Base-by-base conservation (phyloP, 345 rosid genomes). In the Sisymbrium irio region DNA sequence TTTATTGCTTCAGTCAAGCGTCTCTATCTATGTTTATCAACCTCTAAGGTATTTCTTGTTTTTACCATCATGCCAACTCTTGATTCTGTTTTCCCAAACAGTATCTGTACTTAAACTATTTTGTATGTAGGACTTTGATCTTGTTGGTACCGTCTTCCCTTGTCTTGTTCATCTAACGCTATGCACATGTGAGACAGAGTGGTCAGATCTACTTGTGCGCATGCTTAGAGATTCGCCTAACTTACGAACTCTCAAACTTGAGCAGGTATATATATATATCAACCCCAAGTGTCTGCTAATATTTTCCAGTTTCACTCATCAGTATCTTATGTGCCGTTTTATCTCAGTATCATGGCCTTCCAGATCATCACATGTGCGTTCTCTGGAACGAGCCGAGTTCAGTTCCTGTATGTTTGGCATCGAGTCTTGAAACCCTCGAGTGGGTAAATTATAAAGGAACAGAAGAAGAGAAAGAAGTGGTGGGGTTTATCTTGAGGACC, bases 171-270 rank as follows among this genome's bases (percentile, higher is more conserved):
- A 4, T 42, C 17, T 69, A 18, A 44, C 7, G 14, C 7, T 69
- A 8, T 56, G 56, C 19, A 56, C 45, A 32, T 57, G 65, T 10
- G 45, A 53, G 9, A 9, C 15, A 30, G 27, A 27, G 19, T 62
- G 76, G 55, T 72, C 40, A 62, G 41, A 41, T 41, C 12, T 72
- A 62, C 54, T 72, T 50, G n/a, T 62, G 41, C 41, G 7, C 40
- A 9, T 62, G 53, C 69, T 72, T 10, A 9, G 12, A 62, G 11
- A 72, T 63, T 62, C 69, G n/a, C 69, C 76, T 40, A 51, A 62
- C 0, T 5, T 72, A 51, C 35, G 13, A n/a, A 1, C 22, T 42
- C 62, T 72, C 62, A 62, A 17, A 28, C 10, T 72, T 19, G 33
- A 1, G 10, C 6, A 2, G 69, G 76, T 72, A 50, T 10, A 39